Evolutionary conservation across 352 stramenopile genomes (phyloP).

Genomic region (Saprolegnia parasitica): DNA sequence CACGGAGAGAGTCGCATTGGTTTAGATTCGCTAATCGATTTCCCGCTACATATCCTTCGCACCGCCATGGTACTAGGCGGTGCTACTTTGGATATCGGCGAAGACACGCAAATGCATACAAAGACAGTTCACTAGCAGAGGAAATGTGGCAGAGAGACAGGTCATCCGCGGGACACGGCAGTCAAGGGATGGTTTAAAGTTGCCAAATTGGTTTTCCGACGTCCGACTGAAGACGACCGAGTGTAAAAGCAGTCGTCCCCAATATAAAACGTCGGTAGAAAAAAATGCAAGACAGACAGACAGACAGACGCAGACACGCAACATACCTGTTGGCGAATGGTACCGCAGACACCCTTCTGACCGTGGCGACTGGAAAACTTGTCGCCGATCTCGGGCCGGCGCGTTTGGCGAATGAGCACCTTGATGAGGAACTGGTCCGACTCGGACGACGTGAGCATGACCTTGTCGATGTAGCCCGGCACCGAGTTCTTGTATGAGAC

Average conservation of each 20-base stretch:
- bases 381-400: conserved; percentile 98
- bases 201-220: neutral
- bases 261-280: conserved; percentile 1
- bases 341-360: conserved; percentile 99
- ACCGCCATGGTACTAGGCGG: neutral
- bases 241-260: neutral
- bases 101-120: neutral
- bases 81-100: neutral
- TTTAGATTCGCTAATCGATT: neutral
- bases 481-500: conserved; percentile 95
- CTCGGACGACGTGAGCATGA: conserved; percentile 97
- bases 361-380: conserved; percentile 99
- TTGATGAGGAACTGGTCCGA: conserved; percentile 98
- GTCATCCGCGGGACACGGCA: neutral
- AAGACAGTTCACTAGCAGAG: neutral
- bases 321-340: conserved; percentile 80
- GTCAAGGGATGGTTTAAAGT: neutral
- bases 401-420: conserved; percentile 93
- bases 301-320: conserved; percentile 7
- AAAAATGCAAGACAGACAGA: conserved; percentile 6
- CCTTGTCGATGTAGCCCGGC: conserved; percentile 97
- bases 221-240: neutral
- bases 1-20: neutral
- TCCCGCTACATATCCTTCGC: neutral
- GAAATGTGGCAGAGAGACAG: conserved; percentile 9